These are phyloP conservation scores for Didymellaceae sp. DNA, from an alignment of 2,329 filamentous ascomycete species.

Conservation along the genomic window DNA sequence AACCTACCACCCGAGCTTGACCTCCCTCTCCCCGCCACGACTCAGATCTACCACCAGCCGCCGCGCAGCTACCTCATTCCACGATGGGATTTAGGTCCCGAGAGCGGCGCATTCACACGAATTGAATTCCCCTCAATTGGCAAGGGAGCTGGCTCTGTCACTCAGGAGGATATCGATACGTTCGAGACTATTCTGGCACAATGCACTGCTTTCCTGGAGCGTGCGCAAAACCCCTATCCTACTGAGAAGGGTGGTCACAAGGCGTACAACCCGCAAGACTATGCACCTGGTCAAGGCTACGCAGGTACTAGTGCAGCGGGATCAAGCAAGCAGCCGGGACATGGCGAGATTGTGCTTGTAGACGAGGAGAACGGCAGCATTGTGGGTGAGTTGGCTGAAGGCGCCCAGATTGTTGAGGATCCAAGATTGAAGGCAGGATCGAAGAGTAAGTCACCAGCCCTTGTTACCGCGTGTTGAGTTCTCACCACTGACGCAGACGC, in stretches of 20 bases:
- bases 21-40: conserved; percentile 89
- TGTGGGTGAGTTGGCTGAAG: conserved; percentile 86
- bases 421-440: conserved; percentile 79
- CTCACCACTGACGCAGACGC: conserved; percentile 32
- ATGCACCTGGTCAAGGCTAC: conserved; percentile 80
- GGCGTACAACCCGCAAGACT: conserved; percentile 81
- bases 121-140: conserved; percentile 86
- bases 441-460: conserved; percentile 70
- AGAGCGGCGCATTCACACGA: conserved; percentile 87
- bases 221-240: conserved; percentile 67
- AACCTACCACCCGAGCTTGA: conserved; percentile 95
- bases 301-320: conserved; percentile 49
- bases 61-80: conserved; percentile 93
- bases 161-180: conserved; percentile 92
- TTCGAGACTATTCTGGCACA: conserved; percentile 98
- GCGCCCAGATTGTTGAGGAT: conserved; percentile 81
- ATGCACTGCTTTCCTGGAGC: conserved; percentile 93
- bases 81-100: conserved; percentile 88
- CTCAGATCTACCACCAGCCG: conserved; percentile 96
- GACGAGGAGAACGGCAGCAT: conserved; percentile 97
- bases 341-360: conserved; percentile 84
- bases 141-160: conserved; percentile 66
- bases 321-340: conserved; percentile 42
- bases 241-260: conserved; percentile 40
- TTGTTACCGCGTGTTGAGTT: conserved; percentile 1